These are phyloP conservation scores for Rhodotorula sp. DNA, from an alignment of 1,284 basidiomycete genomes.

Conservation along the genomic window DNA sequence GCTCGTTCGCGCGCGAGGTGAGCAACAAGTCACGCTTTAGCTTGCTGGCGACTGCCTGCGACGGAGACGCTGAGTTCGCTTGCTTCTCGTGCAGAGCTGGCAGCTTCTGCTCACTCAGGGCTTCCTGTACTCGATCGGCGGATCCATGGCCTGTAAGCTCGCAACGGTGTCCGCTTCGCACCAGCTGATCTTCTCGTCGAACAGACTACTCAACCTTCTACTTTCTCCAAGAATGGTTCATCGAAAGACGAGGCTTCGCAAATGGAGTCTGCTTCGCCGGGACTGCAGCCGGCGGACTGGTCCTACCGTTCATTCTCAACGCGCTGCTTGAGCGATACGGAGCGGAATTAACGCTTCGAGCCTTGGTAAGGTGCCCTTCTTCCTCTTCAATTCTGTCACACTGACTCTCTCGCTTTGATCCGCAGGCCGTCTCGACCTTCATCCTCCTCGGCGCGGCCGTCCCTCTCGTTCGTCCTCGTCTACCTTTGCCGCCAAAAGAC, in stretches of 20 bases:
- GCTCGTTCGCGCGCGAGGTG: constrained; percentile 20
- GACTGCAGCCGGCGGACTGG: constrained; percentile 50
- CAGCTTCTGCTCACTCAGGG: constrained; percentile 52
- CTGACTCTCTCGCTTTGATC: constrained; percentile 28
- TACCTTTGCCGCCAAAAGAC: constrained; percentile 43
- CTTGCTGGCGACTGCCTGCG: too few relatives aligned
- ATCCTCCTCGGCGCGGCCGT: constrained; percentile 45
- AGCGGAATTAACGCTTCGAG: constrained; percentile 5
- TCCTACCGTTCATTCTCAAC: constrained; percentile 50
- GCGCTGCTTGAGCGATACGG: constrained; percentile 15
- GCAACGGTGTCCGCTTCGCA: not conserved
- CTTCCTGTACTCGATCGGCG: constrained; percentile 52
- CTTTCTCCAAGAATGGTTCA: constrained; percentile 55
- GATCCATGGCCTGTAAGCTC: constrained; percentile 38
- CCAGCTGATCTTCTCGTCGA: not conserved
- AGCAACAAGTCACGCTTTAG: not conserved
- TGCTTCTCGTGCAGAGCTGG: constrained; percentile 43
- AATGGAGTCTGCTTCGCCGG: constrained; percentile 55
- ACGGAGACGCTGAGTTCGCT: too few relatives aligned
- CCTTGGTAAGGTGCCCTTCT: constrained; percentile 3
- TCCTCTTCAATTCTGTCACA: not conserved
- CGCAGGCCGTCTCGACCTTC: constrained; percentile 47
- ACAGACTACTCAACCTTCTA: constrained; percentile 43
- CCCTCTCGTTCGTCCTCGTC: constrained; percentile 49
- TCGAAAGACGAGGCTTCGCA: constrained; percentile 52